Percentiles rank a stretch among this genome's conserved stretches.
These are phyloP conservation scores for Penicillium lividum DNA, from an alignment of 495 filamentous ascomycete genomes.

Conservation along the genomic window DNA sequence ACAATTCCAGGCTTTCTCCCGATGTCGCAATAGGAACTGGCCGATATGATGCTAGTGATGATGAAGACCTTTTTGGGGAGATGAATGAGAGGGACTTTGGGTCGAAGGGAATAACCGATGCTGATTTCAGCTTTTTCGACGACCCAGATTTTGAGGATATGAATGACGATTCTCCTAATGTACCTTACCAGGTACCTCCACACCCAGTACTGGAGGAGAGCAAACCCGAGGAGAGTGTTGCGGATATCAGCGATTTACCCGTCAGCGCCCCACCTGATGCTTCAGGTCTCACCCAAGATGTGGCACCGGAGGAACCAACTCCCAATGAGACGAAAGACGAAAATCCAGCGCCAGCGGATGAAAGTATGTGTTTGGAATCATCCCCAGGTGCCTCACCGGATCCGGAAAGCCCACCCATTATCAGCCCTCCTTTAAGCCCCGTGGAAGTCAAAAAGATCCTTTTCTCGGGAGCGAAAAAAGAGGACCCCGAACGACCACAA, in stretches of 20 bases:
- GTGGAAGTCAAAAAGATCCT: constrained; percentile 51
- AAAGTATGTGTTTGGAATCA: constrained; percentile 10
- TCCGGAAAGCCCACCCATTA: constrained; percentile 30
- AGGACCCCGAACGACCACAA: constrained; percentile 10
- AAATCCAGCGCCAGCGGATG: constrained; percentile 2
- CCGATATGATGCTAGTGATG: constrained; percentile 47
- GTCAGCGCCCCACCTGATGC: not conserved
- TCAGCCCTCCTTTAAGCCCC: constrained; percentile 54
- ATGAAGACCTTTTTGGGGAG: constrained; percentile 71
- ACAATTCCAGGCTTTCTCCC: constrained; percentile 25
- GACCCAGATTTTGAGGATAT: constrained; percentile 52
- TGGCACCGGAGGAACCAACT: not conserved
- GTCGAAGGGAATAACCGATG: constrained; percentile 77
- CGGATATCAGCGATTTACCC: not conserved
- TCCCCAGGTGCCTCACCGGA: constrained; percentile 18
- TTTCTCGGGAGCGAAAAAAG: constrained; percentile 30
- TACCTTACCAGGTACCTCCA: constrained; percentile 16
- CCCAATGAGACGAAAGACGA: not conserved
- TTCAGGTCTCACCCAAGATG: not conserved
- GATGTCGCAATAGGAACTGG: constrained; percentile 40
- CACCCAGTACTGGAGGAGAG: constrained; percentile 16
- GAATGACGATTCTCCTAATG: constrained; percentile 12
- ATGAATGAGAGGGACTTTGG: constrained; percentile 77
- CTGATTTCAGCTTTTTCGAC: constrained; percentile 92
- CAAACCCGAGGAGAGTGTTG: constrained; percentile 11